These are phyloP conservation scores for Rhizoclosmatium sp. DNA, from an alignment of 192 early-diverging fungal genomes.

Conservation along the genomic window DNA sequence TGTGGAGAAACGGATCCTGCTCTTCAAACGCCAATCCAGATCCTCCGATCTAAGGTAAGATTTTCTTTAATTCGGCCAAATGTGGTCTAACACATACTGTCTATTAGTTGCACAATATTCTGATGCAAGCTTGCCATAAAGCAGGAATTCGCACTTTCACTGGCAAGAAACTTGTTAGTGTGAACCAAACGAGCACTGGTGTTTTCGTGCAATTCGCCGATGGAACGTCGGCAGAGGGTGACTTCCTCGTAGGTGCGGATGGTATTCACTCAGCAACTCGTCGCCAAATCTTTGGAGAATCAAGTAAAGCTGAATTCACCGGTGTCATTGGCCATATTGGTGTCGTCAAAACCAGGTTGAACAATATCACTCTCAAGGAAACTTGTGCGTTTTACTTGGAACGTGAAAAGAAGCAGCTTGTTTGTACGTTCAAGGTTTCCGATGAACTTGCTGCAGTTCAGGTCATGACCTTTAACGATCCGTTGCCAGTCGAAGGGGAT, in stretches of 20 bases:
- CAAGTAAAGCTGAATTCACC: too few relatives aligned
- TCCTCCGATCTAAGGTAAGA: slow-evolving; percentile 5
- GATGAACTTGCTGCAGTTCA: too few relatives aligned
- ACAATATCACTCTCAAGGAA: too few relatives aligned
- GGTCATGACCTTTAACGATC: too few relatives aligned
- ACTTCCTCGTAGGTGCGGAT: slow-evolving; percentile 25
- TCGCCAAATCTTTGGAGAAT: too few relatives aligned
- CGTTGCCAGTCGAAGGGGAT: too few relatives aligned
- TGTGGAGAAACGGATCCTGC: neutral
- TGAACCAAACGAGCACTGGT: neutral
- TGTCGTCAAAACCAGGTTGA: too few relatives aligned
- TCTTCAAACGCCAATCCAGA: neutral
- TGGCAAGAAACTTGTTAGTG: neutral
- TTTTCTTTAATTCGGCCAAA: neutral
- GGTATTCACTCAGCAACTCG: slow-evolving; percentile 22
- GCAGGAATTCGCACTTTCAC: slow-evolving; percentile 20
- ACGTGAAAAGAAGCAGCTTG: too few relatives aligned
- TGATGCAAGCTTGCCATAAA: slow-evolving; percentile 2
- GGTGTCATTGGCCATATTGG: too few relatives aligned
- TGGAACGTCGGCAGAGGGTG: neutral
- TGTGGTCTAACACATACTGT: too few relatives aligned
- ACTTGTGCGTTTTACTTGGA: too few relatives aligned
- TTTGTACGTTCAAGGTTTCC: too few relatives aligned
- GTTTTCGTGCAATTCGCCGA: slow-evolving; percentile 10
- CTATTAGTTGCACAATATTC: slow-evolving; percentile 8